Evolutionary conservation across 805 yeast species (phyloP).

Genomic region (Candida germanica): DNA sequence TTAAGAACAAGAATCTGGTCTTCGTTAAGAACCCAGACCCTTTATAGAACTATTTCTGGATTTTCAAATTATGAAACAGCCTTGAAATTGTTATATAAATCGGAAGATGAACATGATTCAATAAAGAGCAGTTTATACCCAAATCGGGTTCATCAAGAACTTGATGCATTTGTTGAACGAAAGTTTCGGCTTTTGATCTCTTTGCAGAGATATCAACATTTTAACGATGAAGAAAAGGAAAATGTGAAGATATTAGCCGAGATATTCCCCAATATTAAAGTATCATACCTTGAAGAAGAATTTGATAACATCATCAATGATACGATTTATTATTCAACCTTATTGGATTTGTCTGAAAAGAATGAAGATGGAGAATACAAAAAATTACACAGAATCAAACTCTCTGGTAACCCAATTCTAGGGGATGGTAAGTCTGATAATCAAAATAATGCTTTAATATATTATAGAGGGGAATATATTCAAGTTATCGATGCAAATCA

Average conservation of each 20-base stretch:
- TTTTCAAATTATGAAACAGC: slow-evolving; percentile 78
- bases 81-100: slow-evolving; percentile 60
- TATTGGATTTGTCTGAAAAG: slow-evolving; percentile 37
- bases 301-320: slow-evolving; percentile 38
- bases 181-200: slow-evolving; percentile 81
- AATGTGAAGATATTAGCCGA: slow-evolving; percentile 66
- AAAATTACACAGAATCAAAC: slow-evolving; percentile 53
- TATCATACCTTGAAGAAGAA: slow-evolving; percentile 55
- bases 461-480: slow-evolving; percentile 89
- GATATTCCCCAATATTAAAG: slow-evolving; percentile 65
- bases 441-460: slow-evolving; percentile 83
- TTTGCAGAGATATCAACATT: slow-evolving; percentile 78
- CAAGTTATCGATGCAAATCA: slow-evolving; percentile 96
- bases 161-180: slow-evolving; percentile 54
- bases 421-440: slow-evolving; percentile 98
- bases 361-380: slow-evolving; percentile 51
- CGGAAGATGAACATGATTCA: slow-evolving; percentile 53
- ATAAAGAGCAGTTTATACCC: slow-evolving; percentile 12
- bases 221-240: slow-evolving; percentile 60
- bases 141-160: slow-evolving; percentile 18
- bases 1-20: slow-evolving; percentile 85
- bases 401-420: slow-evolving; percentile 90
- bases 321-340: slow-evolving; percentile 57
- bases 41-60: slow-evolving; percentile 80
- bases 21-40: slow-evolving; percentile 76